Evolutionary conservation across 2,329 filamentous ascomycete species (phyloP).

Genomic region (Ophiostoma himal-ulmi): DNA sequence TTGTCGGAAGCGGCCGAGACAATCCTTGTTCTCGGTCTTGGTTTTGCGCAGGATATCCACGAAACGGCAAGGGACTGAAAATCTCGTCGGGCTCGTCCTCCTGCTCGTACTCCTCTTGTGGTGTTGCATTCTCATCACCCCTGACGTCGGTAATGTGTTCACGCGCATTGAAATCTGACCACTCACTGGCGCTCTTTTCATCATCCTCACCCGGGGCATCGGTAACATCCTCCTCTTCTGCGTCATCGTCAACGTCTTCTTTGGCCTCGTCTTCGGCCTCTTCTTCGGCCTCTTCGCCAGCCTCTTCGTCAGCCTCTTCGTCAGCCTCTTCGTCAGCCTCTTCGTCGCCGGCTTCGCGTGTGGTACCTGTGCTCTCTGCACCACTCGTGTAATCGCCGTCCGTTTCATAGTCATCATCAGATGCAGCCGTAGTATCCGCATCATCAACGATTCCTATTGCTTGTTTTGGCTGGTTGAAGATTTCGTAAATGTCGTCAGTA

Average conservation of each 20-base stretch:
- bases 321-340: conserved; percentile 45
- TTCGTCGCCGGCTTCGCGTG: conserved; percentile 47
- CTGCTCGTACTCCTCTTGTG: conserved; percentile 22
- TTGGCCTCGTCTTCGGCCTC: conserved; percentile 42
- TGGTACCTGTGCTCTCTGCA: conserved; percentile 70
- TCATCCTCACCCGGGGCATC: conserved; percentile 49
- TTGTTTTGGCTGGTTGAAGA: conserved; percentile 81
- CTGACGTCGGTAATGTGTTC: conserved; percentile 56
- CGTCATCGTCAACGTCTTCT: conserved; percentile 40
- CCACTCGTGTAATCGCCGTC: conserved; percentile 77
- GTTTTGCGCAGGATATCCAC: conserved; percentile 27
- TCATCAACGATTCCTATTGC: conserved; percentile 51
- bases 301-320: conserved; percentile 40
- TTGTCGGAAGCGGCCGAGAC: conserved; percentile 42
- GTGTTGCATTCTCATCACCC: neutral
- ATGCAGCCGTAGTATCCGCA: conserved; percentile 40
- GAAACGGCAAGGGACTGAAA: conserved; percentile 23
- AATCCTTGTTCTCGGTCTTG: conserved; percentile 23
- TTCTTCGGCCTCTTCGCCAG: conserved; percentile 43
- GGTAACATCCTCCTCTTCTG: conserved; percentile 32
- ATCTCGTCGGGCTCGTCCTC: conserved; percentile 31
- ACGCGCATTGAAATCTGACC: conserved; percentile 78
- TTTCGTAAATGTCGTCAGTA: conserved; percentile 94
- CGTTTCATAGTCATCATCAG: conserved; percentile 55
- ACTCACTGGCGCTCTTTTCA: conserved; percentile 66